phyloP scores from a whole-genome alignment of 1,284 basidiomycete species.

The Volvariella surrecta region DNA sequence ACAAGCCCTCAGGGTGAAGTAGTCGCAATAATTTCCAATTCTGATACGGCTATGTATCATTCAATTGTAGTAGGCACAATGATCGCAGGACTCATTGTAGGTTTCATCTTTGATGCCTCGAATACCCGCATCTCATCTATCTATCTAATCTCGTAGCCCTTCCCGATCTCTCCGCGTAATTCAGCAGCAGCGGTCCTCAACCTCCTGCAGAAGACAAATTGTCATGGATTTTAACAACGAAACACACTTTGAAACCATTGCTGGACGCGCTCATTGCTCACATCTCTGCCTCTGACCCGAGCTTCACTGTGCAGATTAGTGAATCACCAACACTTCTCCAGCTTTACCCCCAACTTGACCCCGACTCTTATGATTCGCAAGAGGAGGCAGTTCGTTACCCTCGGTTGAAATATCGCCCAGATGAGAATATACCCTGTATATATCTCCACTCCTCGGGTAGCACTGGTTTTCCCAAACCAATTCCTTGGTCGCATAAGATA shows the following conservation, averaged over 20 bases:
- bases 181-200: conserved; percentile 23
- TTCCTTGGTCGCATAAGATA: conserved; percentile 14
- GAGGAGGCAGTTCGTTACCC: conserved; percentile 18
- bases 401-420: conserved; percentile 5
- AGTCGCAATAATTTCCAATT: conserved; percentile 19
- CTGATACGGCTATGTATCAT: conserved; percentile 24
- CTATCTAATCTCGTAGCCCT: conserved; percentile 13
- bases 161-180: conserved; percentile 28
- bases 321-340: conserved; percentile 20
- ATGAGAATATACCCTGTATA: conserved; percentile 14
- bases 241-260: conserved; percentile 16
- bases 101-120: conserved; percentile 7
- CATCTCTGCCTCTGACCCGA: conserved; percentile 6
- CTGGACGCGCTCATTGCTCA: conserved; percentile 17
- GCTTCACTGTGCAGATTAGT: conserved; percentile 18
- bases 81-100: conserved; percentile 21
- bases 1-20: conserved; percentile 13
- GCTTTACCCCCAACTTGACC: conserved; percentile 23
- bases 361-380: conserved; percentile 10
- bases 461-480: conserved; percentile 29
- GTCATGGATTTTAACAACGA: conserved; percentile 22
- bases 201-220: conserved; percentile 21
- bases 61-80: conserved; percentile 20
- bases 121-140: neutral
- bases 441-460: conserved; percentile 30